phyloP scores from a whole-genome alignment of 2,329 filamentous ascomycete genomes.

The Trichophyton rubrum region DNA sequence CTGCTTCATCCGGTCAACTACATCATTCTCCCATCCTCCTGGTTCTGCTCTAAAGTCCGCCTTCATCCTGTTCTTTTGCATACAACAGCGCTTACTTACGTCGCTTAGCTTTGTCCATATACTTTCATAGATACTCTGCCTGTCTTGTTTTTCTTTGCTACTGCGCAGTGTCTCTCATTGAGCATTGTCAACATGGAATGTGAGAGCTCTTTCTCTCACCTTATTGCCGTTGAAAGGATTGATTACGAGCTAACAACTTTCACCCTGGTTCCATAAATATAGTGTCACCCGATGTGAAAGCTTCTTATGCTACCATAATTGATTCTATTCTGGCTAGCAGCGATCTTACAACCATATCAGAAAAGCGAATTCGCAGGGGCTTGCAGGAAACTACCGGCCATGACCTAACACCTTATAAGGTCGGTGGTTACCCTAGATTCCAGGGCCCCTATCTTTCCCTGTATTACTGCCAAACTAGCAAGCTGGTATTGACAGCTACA shows the following conservation, averaged over 20 bases:
- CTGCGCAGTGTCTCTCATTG: neutral
- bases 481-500: neutral
- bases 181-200: slow-evolving; percentile 9
- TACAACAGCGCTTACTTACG: neutral
- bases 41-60: neutral
- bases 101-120: neutral
- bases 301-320: slow-evolving; percentile 46
- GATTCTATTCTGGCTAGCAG: slow-evolving; percentile 48
- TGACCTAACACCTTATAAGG: slow-evolving; percentile 52
- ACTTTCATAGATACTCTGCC: neutral
- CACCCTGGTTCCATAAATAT: slow-evolving; percentile 11
- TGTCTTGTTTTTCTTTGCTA: neutral
- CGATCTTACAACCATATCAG: slow-evolving; percentile 52
- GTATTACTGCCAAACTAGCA: neutral
- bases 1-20: neutral
- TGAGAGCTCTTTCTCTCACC: slow-evolving; percentile 6
- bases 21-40: neutral
- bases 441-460: slow-evolving; percentile 8
- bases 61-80: neutral
- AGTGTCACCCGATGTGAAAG: slow-evolving; percentile 40
- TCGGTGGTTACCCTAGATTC: slow-evolving; percentile 21
- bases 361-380: slow-evolving; percentile 52
- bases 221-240: neutral
- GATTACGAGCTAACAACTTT: slow-evolving; percentile 7
- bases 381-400: slow-evolving; percentile 48